phyloP scores from a whole-genome alignment of 1,284 basidiomycete species.

The Boletus semigastroideus region DNA sequence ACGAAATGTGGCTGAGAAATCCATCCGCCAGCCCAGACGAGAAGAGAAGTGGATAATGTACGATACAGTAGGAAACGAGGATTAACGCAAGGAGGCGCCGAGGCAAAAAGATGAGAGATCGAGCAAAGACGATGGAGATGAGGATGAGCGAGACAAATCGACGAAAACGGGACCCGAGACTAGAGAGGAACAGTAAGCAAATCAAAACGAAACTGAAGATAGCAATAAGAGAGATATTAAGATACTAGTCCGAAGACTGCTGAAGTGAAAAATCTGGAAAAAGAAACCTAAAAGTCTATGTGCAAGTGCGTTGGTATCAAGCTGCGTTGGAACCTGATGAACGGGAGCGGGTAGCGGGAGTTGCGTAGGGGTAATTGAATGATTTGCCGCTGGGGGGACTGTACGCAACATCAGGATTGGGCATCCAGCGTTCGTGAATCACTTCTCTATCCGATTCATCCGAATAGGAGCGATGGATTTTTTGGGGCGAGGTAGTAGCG shows the following conservation, averaged over 20 bases:
- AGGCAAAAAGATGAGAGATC: slow-evolving; percentile 11
- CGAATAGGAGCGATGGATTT: slow-evolving; percentile 48
- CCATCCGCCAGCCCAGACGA: slow-evolving; percentile 30
- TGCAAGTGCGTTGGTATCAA: slow-evolving; percentile 21
- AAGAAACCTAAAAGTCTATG: slow-evolving; percentile 23
- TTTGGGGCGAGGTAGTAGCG: slow-evolving; percentile 42
- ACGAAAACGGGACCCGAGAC: slow-evolving; percentile 14
- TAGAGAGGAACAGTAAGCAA: slow-evolving; percentile 18
- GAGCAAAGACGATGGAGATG: slow-evolving; percentile 12
- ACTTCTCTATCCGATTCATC: slow-evolving; percentile 47
- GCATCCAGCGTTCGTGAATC: slow-evolving; percentile 55
- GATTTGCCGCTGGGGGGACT: slow-evolving; percentile 32
- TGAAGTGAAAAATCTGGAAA: slow-evolving; percentile 24
- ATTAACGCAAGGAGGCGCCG: slow-evolving; percentile 32
- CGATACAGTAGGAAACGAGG: slow-evolving; percentile 30
- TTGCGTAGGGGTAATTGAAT: slow-evolving; percentile 31
- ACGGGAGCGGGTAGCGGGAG: slow-evolving; percentile 31
- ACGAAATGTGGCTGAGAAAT: slow-evolving; percentile 31
- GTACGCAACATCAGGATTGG: slow-evolving; percentile 36
- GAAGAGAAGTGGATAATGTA: slow-evolving; percentile 32
- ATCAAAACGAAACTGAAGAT: slow-evolving; percentile 29
- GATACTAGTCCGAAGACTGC: slow-evolving; percentile 30
- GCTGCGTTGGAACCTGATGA: slow-evolving; percentile 36
- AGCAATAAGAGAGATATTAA: slow-evolving; percentile 37
- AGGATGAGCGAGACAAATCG: slow-evolving; percentile 11